These are phyloP conservation scores for Phytophthora foliorum DNA, from an alignment of 352 stramenopile species.

Conservation along the genomic window DNA sequence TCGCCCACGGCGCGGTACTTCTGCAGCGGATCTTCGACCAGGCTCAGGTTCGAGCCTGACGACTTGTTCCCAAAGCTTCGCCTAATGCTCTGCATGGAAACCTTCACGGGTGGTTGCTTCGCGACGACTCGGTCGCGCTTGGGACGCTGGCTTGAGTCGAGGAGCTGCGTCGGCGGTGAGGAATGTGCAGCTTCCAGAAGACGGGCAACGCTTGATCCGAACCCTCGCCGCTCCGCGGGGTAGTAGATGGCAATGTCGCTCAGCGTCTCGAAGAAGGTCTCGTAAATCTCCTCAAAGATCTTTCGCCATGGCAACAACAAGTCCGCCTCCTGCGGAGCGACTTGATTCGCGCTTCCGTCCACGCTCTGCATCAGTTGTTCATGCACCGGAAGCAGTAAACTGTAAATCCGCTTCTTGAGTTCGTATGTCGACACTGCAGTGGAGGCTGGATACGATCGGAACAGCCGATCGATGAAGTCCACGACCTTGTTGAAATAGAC, in stretches of 20 bases:
- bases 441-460: conserved; percentile 34
- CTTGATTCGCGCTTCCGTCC: conserved; percentile 16
- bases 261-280: conserved; percentile 68
- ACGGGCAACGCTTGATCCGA: conserved; percentile 20
- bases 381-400: conserved; percentile 61
- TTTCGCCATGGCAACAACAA: conserved; percentile 58
- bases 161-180: background rate
- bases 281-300: conserved; percentile 71
- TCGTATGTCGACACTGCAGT: conserved; percentile 61
- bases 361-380: conserved; percentile 36
- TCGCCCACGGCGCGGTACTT: conserved; percentile 37
- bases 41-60: conserved; percentile 1
- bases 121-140: conserved; percentile 17
- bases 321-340: conserved; percentile 29
- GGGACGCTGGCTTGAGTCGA: background rate
- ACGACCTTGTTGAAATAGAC: conserved; percentile 65
- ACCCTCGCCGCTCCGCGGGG: conserved; percentile 33
- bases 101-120: conserved; percentile 24
- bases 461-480: conserved; percentile 67
- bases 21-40: conserved; percentile 28
- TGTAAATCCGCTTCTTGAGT: conserved; percentile 72
- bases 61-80: conserved; percentile 45
- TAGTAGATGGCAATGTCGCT: conserved; percentile 60
- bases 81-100: conserved; percentile 50
- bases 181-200: conserved; percentile 20